phyloP scores from a whole-genome alignment of 1,139 yeast genomes.

The Kluyveromyces marxianus region DNA sequence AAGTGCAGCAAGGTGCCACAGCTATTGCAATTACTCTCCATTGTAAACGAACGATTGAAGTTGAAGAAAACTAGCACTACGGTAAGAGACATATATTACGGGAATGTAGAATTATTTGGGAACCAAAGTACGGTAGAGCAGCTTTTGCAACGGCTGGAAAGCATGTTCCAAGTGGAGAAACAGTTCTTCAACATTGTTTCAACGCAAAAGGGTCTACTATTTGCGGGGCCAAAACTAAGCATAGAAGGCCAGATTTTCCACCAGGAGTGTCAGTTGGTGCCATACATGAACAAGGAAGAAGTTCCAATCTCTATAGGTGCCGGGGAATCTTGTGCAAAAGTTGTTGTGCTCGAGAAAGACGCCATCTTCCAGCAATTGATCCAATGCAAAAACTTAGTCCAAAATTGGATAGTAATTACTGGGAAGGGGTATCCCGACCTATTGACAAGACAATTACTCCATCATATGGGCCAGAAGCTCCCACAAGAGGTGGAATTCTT shows the following conservation, averaged over 20 bases:
- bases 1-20: conserved; percentile 1
- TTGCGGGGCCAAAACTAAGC: conserved; percentile 10
- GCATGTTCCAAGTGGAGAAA: conserved; percentile 15
- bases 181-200: conserved; percentile 24
- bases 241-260: conserved; percentile 4
- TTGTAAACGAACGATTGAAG: conserved; percentile 4
- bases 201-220: conserved; percentile 33
- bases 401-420: conserved; percentile 24
- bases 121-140: conserved; percentile 20
- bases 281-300: conserved; percentile 10
- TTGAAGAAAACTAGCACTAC: conserved; percentile 17
- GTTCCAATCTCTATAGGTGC: conserved; percentile 5
- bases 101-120: conserved; percentile 27
- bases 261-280: conserved; percentile 6
- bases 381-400: conserved; percentile 5
- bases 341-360: conserved; percentile 28
- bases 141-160: conserved; percentile 19
- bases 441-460: conserved; percentile 24
- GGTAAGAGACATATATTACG: conserved; percentile 30
- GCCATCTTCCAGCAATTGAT: conserved; percentile 25
- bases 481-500: conserved; percentile 8
- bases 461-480: conserved; percentile 11
- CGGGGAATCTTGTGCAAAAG: conserved; percentile 9
- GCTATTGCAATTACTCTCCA: conserved; percentile 1
- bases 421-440: conserved; percentile 34